A percentile compares a stretch with the other conserved stretches of the same genome.
These are phyloP conservation scores for Cryptococcus hybrid DNA, from an alignment of 1,284 basidiomycete genomes.

Conservation along the genomic window DNA sequence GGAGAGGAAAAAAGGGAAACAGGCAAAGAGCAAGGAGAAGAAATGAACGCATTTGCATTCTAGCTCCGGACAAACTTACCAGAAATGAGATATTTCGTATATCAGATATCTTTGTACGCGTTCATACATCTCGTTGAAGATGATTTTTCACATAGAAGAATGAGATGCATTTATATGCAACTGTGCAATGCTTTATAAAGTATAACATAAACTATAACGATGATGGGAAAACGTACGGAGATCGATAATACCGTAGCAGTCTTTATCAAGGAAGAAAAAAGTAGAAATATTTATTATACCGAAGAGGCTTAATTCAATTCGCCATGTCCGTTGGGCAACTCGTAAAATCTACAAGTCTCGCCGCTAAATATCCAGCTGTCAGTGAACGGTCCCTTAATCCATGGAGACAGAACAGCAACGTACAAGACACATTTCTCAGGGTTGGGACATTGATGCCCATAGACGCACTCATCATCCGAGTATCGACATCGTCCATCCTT, in stretches of 20 bases:
- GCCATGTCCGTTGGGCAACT: conserved; percentile 34
- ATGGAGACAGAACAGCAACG: conserved; percentile 3
- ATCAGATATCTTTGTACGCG: too few species aligned
- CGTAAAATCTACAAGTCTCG: conserved; percentile 38
- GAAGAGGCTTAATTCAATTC: conserved; percentile 11
- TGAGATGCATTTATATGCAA: too few species aligned
- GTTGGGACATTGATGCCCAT: conserved; percentile 39
- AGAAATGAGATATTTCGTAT: too few species aligned
- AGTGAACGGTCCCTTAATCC: neutral
- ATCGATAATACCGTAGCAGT: too few species aligned
- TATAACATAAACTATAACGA: too few species aligned
- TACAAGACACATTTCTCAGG: conserved; percentile 32
- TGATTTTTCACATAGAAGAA: too few species aligned
- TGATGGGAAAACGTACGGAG: too few species aligned
- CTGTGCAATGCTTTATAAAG: too few species aligned
- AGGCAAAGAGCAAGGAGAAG: neutral
- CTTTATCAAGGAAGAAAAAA: too few species aligned
- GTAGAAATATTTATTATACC: neutral
- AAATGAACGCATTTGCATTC: too few species aligned
- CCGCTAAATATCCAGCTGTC: conserved; percentile 14
- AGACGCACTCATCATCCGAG: conserved; percentile 39
- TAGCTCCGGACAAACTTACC: too few species aligned
- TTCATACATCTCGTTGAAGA: too few species aligned
- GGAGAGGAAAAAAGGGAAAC: neutral
- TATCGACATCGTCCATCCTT: conserved; percentile 34